A percentile compares a stretch with the other conserved stretches of the same genome.
Conservation (phyloP, 1,284 basidiomycete species). For the Pyrrhoderma lamaoense region DNA sequence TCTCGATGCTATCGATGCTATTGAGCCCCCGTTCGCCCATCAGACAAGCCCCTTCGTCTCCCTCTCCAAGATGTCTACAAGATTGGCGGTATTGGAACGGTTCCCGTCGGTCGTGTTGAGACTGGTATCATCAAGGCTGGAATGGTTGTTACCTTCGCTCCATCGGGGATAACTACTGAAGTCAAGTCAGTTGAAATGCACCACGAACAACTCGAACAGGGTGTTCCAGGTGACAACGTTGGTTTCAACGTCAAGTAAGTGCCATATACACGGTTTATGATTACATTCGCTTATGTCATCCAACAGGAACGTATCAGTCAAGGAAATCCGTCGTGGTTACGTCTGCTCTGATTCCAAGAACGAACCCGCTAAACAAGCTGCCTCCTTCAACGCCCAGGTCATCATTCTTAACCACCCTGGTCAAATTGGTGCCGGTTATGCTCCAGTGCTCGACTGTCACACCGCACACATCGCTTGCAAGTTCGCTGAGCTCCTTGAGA, state of each 20-base stretch:
- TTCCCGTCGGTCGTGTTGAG: constrained; percentile 99
- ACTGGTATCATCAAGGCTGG: constrained; percentile 99
- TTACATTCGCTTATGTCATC: constrained; percentile 23
- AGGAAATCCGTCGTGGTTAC: constrained; percentile 99
- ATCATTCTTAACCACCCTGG: constrained; percentile 99
- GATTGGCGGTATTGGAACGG: constrained; percentile 99
- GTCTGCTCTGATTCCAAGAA: constrained; percentile 99
- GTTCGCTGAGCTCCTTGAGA: constrained; percentile 96
- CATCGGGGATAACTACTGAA: constrained; percentile 98
- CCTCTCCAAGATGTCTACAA: constrained; percentile 99
- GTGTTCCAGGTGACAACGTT: constrained; percentile 98
- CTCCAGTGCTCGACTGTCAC: constrained; percentile 99
- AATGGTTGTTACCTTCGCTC: constrained; percentile 98
- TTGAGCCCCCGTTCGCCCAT: constrained; percentile 96
- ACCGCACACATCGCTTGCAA: constrained; percentile 99
- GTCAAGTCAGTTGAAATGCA: constrained; percentile 99
- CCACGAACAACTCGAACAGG: constrained; percentile 97
- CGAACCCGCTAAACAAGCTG: constrained; percentile 98
- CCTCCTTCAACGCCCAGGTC: constrained; percentile 99
- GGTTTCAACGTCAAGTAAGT: constrained; percentile 93
- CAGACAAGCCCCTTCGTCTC: constrained; percentile 99
- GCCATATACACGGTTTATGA: not conserved
- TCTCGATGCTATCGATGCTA: constrained; percentile 99
- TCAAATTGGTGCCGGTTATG: constrained; percentile 97
- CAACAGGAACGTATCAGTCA: constrained; percentile 97